phyloP scores from a whole-genome alignment of 163 green algal genomes.

The Scenedesmus sp. region DNA sequence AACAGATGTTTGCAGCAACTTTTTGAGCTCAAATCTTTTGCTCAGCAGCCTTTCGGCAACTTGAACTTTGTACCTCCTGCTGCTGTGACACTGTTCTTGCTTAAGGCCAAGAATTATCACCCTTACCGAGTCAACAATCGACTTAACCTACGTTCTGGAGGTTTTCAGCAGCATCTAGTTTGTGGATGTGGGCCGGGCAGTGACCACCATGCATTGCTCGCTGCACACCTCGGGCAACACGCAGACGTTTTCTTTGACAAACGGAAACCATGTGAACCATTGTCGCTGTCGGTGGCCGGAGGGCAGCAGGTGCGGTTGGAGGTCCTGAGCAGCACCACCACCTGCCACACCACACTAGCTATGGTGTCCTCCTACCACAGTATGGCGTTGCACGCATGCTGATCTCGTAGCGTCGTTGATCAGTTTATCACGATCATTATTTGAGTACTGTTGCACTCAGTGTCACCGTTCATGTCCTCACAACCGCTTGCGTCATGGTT shows the following conservation, averaged over 20 bases:
- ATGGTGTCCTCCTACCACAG: background rate
- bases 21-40: background rate
- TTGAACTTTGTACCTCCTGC: background rate
- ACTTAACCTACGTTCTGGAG: too few species aligned
- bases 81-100: background rate
- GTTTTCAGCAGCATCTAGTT: background rate
- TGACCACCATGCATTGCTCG: constrained; percentile 1
- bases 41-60: background rate
- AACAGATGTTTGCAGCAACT: background rate
- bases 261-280: background rate
- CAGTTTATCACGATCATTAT: background rate
- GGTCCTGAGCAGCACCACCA: background rate
- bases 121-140: background rate
- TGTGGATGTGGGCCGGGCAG: background rate
- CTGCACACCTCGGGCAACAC: background rate
- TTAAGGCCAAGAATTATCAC: background rate
- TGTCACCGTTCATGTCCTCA: background rate
- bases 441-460: background rate
- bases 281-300: background rate
- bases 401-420: background rate
- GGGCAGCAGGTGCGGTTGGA: background rate
- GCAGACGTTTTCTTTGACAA: background rate
- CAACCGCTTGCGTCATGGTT: background rate
- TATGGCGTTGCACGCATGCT: background rate
- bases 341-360: background rate